Percentiles rank a stretch among this genome's conserved stretches.
Evolutionary conservation across 2,329 filamentous ascomycete species (phyloP).

Genomic region (Pseudogymnoascus sp.): DNA sequence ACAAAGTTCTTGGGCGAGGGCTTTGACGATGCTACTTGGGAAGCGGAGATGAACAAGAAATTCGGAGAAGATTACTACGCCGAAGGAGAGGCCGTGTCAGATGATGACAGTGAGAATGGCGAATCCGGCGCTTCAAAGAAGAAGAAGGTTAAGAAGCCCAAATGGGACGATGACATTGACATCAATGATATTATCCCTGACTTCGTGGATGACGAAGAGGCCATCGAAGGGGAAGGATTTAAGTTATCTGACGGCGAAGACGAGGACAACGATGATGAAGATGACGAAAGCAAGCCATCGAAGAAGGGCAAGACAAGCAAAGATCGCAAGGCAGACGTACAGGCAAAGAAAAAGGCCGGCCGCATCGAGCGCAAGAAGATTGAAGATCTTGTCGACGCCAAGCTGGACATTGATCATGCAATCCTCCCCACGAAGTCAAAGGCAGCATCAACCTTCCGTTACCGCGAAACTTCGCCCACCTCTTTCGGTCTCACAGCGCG

Average conservation of each 20-base stretch:
- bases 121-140: conserved; percentile 38
- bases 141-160: conserved; percentile 70
- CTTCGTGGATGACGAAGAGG: conserved; percentile 59
- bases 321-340: conserved; percentile 51
- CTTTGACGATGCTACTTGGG: conserved; percentile 87
- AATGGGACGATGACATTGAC: conserved; percentile 95
- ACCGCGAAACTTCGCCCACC: conserved; percentile 87
- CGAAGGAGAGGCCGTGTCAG: conserved; percentile 54
- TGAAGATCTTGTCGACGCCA: conserved; percentile 76
- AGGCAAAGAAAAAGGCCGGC: conserved; percentile 59
- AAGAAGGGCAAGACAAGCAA: conserved; percentile 55
- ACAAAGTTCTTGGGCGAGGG: conserved; percentile 74
- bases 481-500: conserved; percentile 81
- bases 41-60: conserved; percentile 76
- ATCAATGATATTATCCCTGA: conserved; percentile 88
- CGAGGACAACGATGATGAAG: conserved; percentile 33
- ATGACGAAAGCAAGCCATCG: conserved; percentile 34
- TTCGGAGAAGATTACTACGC: conserved; percentile 93
- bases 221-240: conserved; percentile 39
- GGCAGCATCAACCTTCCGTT: conserved; percentile 61
- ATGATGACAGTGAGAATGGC: conserved; percentile 50
- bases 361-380: conserved; percentile 76
- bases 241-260: conserved; percentile 39
- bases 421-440: conserved; percentile 49
- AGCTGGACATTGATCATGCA: conserved; percentile 65